phyloP scores from a whole-genome alignment of 768 basidiomycete species.

The Mycena vitilis region DNA sequence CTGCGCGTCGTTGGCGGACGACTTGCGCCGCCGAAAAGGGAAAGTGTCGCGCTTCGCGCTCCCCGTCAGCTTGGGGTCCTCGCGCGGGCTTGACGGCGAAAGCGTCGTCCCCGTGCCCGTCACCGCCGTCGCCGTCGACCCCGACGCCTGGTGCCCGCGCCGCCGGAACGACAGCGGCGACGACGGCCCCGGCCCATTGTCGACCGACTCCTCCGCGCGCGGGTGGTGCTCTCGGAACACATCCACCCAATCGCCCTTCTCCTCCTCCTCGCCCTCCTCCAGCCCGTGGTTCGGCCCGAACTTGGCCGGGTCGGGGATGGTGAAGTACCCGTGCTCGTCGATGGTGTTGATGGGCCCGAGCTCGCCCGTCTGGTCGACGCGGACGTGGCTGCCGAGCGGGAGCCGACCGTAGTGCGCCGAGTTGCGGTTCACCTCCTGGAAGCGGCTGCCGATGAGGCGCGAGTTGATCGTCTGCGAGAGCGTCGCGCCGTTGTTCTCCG shows the following conservation, averaged over 20 bases:
- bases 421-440: slow-evolving; percentile 77
- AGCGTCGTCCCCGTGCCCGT: slow-evolving; percentile 1
- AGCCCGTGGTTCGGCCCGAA: slow-evolving; percentile 67
- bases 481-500: slow-evolving; percentile 57
- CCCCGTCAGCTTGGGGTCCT: slow-evolving; percentile 27
- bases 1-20: slow-evolving; percentile 33
- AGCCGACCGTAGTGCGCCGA: slow-evolving; percentile 68
- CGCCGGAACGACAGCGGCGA: slow-evolving; percentile 25
- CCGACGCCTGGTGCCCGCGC: slow-evolving; percentile 1
- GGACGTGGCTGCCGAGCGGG: slow-evolving; percentile 69
- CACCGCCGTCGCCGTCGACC: neutral
- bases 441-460: slow-evolving; percentile 73
- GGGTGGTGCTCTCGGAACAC: slow-evolving; percentile 31
- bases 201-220: slow-evolving; percentile 29
- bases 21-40: slow-evolving; percentile 58
- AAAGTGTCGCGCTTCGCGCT: slow-evolving; percentile 69
- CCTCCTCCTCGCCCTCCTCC: slow-evolving; percentile 51
- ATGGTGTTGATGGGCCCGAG: slow-evolving; percentile 48
- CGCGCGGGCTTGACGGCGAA: too few relatives aligned
- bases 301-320: slow-evolving; percentile 64
- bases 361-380: slow-evolving; percentile 63
- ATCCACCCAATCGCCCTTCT: slow-evolving; percentile 33
- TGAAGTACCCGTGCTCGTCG: slow-evolving; percentile 48
- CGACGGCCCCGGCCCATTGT: slow-evolving; percentile 34
- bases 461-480: slow-evolving; percentile 71